Base-by-base conservation (phyloP, 1,284 basidiomycete species). In the Caloboletus firmus region DNA sequence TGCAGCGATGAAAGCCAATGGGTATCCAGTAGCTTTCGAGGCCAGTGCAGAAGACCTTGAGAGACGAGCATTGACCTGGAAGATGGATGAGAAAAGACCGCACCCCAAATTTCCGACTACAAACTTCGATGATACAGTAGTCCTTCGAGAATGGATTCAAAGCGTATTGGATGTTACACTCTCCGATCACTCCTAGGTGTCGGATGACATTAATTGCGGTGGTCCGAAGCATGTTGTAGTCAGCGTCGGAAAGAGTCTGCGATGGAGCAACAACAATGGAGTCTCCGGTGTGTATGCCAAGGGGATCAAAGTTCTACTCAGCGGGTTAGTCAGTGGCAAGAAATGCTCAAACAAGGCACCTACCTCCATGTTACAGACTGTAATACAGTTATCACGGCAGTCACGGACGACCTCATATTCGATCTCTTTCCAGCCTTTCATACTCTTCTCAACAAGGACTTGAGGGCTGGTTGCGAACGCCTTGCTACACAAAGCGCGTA, bases 391-490 rank as follows among this genome's bases (percentile, higher is more conserved):
- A 74, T 98, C 91, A 62, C 92, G 82, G 76, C 94, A 97, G 75
- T 99, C 96, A 56, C 96, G 83, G n/a, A 98, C 96, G 49, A 99
- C 96, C 73, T 99, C 96, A 67, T 99, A 99, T 76, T 99, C 96
- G 63, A 98, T 94, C 78, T 99, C 96, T 77, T 99, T 98, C 95
- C 95, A 98, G 13, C 96, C 96, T 77, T 98, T 98, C 95, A 99
- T 98, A 69, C 92, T 95, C 81, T 88, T 96, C 79, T 99, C 96
- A 24, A 99, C 93, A 26, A 99, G 80, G 1, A 99, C 95, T 76
- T 99, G 96, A 46, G 96, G 95, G 63, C 90, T 93, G 32, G 93
- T 98, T 45, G 96, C 95, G 70, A 99, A 98, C 13, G 96, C 95
- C 76, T 95, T 96, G 63, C 78, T 81, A 70, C 95, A 98, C 26